phyloP scores from a whole-genome alignment of 805 yeast species.

The Candida sithepensis region DNA sequence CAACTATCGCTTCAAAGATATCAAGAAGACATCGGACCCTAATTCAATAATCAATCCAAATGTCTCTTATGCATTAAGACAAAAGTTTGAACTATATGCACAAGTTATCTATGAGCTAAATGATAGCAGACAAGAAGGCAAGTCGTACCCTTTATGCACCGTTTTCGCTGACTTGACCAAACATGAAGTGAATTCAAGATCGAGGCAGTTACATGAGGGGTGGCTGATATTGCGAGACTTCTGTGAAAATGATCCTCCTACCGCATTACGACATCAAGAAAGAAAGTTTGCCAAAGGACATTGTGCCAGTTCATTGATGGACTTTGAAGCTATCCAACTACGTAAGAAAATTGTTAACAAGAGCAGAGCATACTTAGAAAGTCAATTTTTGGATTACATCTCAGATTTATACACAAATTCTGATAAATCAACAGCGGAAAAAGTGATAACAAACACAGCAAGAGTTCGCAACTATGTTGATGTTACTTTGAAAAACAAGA shows the following conservation, averaged over 20 bases:
- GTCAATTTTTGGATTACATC: constrained; percentile 72
- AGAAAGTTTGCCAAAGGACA: constrained; percentile 32
- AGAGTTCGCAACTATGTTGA: constrained; percentile 65
- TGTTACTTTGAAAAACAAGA: constrained; percentile 38
- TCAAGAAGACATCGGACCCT: constrained; percentile 16
- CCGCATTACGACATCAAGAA: constrained; percentile 28
- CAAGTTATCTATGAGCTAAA: constrained; percentile 67
- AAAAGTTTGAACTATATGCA: constrained; percentile 73
- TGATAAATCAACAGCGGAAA: constrained; percentile 17
- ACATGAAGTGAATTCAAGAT: constrained; percentile 54
- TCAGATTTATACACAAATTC: constrained; percentile 57
- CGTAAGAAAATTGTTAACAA: constrained; percentile 47
- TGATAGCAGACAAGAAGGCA: constrained; percentile 54
- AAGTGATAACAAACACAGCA: constrained; percentile 52
- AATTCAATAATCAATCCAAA: constrained; percentile 26
- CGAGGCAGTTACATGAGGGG: constrained; percentile 69
- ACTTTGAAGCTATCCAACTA: constrained; percentile 33
- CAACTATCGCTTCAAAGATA: constrained; percentile 29
- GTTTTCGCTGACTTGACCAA: constrained; percentile 60
- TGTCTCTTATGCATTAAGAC: constrained; percentile 37
- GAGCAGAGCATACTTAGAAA: constrained; percentile 62
- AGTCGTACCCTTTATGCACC: constrained; percentile 52
- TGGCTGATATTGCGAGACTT: constrained; percentile 64
- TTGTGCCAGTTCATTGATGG: constrained; percentile 21
- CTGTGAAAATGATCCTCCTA: constrained; percentile 33